Percentiles rank a stretch among this genome's conserved stretches.
Evolutionary conservation across 768 basidiomycete genomes (phyloP).

Genomic region (Naganishia onofrii): DNA sequence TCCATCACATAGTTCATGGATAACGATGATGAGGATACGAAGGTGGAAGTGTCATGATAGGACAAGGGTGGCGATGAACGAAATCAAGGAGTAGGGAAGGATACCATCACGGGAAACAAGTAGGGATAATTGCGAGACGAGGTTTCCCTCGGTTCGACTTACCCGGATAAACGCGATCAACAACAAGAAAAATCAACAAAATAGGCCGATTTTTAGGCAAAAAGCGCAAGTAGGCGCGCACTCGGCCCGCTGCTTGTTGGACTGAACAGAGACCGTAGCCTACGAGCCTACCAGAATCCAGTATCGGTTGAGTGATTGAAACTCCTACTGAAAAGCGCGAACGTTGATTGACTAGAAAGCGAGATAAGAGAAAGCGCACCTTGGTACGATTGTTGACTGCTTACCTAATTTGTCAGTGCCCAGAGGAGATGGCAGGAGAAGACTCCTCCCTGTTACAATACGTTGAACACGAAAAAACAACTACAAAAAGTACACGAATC

Average conservation of each 20-base stretch:
- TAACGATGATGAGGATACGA: neutral
- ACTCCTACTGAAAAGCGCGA: neutral
- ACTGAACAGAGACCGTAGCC: no score
- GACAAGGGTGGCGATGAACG: neutral
- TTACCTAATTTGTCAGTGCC: neutral
- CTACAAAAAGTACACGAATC: neutral
- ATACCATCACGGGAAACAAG: neutral
- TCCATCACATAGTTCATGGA: conserved; percentile 16
- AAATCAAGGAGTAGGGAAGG: no score
- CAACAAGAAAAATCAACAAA: no score
- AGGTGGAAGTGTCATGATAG: no score
- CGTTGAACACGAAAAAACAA: neutral
- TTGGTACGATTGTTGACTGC: neutral
- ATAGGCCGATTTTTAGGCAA: neutral
- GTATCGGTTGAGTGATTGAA: no score
- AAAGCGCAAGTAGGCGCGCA: conserved; percentile 1
- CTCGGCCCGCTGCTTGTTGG: no score
- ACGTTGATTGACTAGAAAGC: neutral
- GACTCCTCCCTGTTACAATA: neutral
- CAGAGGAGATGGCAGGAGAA: neutral
- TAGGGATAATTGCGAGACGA: neutral
- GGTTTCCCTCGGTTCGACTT: conserved; percentile 2
- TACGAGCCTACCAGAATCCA: no score
- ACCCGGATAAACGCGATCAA: conserved; percentile 20
- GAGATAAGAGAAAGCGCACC: neutral